Percentiles rank a stretch among this genome's conserved stretches.
Evolutionary conservation across 2,329 filamentous ascomycete genomes (phyloP).

Genomic region (Tympanopsis confertula): DNA sequence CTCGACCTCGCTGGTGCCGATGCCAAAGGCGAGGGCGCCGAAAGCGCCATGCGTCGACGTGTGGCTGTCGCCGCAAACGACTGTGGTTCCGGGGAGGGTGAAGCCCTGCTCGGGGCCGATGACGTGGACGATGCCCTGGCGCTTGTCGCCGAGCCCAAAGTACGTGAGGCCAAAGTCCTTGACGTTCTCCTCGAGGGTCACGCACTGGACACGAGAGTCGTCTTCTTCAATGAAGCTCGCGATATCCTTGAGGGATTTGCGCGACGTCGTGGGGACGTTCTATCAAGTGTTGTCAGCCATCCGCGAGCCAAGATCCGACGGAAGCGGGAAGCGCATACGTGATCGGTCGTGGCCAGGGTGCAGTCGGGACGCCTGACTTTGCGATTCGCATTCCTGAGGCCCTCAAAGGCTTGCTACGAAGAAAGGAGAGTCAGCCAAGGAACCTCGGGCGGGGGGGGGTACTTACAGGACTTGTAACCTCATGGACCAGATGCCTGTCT

Average conservation of each 20-base stretch:
- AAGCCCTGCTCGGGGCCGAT: conserved; percentile 98
- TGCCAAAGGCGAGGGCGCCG: conserved; percentile 86
- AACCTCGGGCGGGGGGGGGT: conserved; percentile 5
- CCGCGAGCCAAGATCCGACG: conserved; percentile 3
- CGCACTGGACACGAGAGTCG: conserved; percentile 85
- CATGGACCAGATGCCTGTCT: conserved; percentile 94
- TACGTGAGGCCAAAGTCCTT: conserved; percentile 94
- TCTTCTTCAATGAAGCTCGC: conserved; percentile 88
- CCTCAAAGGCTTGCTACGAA: conserved; percentile 85
- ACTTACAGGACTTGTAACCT: conserved; percentile 88
- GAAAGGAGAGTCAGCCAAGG: conserved; percentile 1
- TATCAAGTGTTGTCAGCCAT: conserved; percentile 20
- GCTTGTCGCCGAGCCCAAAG: conserved; percentile 90
- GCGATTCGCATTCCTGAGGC: conserved; percentile 76
- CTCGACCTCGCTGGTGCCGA: conserved; percentile 96
- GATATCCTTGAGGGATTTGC: conserved; percentile 89
- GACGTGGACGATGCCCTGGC: conserved; percentile 96
- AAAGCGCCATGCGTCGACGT: conserved; percentile 97
- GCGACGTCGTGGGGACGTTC: conserved; percentile 87
- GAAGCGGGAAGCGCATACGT: conserved; percentile 47
- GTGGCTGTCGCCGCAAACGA: conserved; percentile 95
- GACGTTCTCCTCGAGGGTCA: conserved; percentile 93
- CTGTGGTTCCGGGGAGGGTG: conserved; percentile 89
- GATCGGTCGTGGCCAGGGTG: conserved; percentile 90
- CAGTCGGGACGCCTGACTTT: conserved; percentile 88